Evolutionary conservation across 371 early-diverging fungal species (phyloP).

Genomic region (Choanephora cucurbitarum): DNA sequence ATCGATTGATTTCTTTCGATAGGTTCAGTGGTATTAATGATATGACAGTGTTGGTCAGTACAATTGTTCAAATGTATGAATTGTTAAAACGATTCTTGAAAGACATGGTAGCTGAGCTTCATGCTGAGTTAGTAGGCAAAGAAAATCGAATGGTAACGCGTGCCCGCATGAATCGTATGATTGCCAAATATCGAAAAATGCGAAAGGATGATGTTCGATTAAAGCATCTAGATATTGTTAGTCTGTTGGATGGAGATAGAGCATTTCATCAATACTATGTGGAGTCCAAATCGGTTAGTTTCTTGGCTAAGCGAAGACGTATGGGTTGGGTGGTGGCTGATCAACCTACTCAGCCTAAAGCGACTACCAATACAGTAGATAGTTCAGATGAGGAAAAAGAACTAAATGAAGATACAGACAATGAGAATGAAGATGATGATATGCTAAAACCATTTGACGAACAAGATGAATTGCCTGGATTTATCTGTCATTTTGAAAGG

Average conservation of each 20-base stretch:
- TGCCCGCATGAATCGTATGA: slow-evolving; percentile 4
- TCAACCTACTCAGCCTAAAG: not conserved
- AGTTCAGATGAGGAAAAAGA: slow-evolving; percentile 4
- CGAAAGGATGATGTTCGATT: slow-evolving; percentile 12
- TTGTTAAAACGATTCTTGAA: slow-evolving; percentile 8
- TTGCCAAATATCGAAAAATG: slow-evolving; percentile 11
- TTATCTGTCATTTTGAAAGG: not conserved
- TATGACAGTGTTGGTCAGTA: slow-evolving; percentile 15
- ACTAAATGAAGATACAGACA: not conserved
- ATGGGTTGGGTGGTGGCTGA: not conserved
- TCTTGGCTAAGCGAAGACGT: slow-evolving; percentile 10
- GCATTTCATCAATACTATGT: not conserved
- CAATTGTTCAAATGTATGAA: slow-evolving; percentile 11
- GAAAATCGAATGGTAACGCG: slow-evolving; percentile 7
- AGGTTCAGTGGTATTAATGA: slow-evolving; percentile 9
- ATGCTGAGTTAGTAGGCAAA: slow-evolving; percentile 14
- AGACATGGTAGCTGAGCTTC: slow-evolving; percentile 11
- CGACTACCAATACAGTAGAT: too few relatives aligned
- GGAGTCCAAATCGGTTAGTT: slow-evolving; percentile 4
- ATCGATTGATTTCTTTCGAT: too few relatives aligned
- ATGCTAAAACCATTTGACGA: slow-evolving; percentile 9
- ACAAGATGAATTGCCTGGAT: not conserved
- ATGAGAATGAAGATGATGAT: slow-evolving; percentile 4
- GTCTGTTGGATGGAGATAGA: not conserved
- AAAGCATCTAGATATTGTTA: slow-evolving; percentile 2